Percentiles rank a stretch among this genome's conserved stretches.
Conservation (phyloP, 2,329 filamentous ascomycete species). For the Thielaviopsis ethacetica region DNA sequence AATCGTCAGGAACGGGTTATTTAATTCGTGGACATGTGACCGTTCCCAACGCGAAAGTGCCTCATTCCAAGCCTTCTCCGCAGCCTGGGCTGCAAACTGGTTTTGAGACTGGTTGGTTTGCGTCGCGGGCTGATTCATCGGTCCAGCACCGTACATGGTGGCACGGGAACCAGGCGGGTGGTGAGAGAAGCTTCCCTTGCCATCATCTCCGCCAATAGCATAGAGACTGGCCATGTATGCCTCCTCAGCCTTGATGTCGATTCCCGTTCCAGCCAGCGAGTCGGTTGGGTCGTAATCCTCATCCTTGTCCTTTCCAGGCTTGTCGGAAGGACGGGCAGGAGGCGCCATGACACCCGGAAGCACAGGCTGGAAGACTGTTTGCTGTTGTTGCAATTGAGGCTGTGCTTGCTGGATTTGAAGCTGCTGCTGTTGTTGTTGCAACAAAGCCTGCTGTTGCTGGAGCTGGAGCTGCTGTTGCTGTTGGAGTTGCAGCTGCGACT, state of each 20-base stretch:
- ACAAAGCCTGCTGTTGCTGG: conserved; percentile 1
- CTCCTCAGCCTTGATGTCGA: conserved; percentile 76
- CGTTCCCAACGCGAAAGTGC: conserved; percentile 46
- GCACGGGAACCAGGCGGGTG: conserved; percentile 38
- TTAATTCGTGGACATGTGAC: conserved; percentile 50
- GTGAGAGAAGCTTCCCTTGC: conserved; percentile 25
- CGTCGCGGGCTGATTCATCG: conserved; percentile 45
- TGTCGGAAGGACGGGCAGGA: conserved; percentile 45
- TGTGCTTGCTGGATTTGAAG: conserved; percentile 4
- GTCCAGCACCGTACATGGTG: conserved; percentile 47
- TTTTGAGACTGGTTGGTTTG: conserved; percentile 30
- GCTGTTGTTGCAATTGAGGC: not conserved
- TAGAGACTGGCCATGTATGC: conserved; percentile 52
- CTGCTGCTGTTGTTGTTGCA: conserved; percentile 7
- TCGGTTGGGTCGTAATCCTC: conserved; percentile 68
- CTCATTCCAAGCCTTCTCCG: conserved; percentile 48
- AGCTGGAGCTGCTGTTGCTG: conserved; percentile 1
- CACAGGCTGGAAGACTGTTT: conserved; percentile 12
- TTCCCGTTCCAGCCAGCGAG: conserved; percentile 67
- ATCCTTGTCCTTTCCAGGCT: conserved; percentile 42
- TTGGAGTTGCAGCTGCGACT: not conserved
- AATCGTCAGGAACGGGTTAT: conserved; percentile 55
- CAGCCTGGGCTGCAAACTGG: conserved; percentile 47
- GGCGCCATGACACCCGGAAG: conserved; percentile 34
- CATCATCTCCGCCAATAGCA: conserved; percentile 23